Conservation (phyloP, 1,284 basidiomycete genomes). For the Vanrija sp. region DNA sequence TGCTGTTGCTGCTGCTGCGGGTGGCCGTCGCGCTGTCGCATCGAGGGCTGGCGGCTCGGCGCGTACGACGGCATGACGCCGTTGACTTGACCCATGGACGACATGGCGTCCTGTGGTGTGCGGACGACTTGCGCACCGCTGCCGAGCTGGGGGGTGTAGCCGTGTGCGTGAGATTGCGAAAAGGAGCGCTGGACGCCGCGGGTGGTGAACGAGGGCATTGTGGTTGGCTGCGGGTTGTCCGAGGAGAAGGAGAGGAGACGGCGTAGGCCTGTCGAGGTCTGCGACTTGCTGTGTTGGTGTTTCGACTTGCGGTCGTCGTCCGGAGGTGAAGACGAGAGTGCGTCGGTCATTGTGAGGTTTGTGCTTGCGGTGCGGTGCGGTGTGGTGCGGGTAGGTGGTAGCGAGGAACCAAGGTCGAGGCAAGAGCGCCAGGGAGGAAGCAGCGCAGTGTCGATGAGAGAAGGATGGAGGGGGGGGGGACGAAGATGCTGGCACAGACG, state of each 20-base stretch:
- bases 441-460: too few relatives aligned
- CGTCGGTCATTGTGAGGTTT: too few relatives aligned
- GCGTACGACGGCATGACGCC: background rate
- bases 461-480: too few relatives aligned
- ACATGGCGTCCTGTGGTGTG: constrained; percentile 28
- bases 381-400: too few relatives aligned
- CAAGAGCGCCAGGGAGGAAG: too few relatives aligned
- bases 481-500: too few relatives aligned
- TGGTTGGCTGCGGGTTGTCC: background rate
- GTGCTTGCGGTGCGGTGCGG: too few relatives aligned
- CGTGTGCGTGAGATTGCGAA: constrained; percentile 9
- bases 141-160: constrained; percentile 3
- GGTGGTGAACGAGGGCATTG: background rate
- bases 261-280: too few relatives aligned
- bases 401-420: too few relatives aligned
- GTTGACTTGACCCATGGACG: constrained; percentile 15
- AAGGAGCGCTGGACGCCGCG: constrained; percentile 9
- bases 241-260: background rate
- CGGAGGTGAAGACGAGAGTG: background rate
- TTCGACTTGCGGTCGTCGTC: background rate
- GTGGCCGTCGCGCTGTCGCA: background rate
- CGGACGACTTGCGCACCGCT: constrained; percentile 28
- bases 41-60: constrained; percentile 5
- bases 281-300: too few relatives aligned
- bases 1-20: background rate